Evolutionary conservation across 1,284 basidiomycete genomes (phyloP), one percentile per base, ranked within the genome.

Genomic region (Coriolopsis trogii): DNA sequence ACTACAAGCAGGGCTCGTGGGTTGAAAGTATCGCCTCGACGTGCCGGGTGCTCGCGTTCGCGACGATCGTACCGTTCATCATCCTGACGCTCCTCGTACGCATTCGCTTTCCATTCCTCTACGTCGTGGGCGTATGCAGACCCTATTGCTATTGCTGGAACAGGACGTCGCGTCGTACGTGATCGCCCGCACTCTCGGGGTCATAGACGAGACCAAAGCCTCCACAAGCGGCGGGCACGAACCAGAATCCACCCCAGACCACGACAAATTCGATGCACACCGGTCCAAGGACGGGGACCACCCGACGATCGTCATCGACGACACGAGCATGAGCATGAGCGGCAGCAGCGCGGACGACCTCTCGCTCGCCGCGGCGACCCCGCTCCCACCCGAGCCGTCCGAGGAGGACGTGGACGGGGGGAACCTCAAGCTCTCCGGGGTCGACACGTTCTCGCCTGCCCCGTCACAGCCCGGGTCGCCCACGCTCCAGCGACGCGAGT

Each of bases 101-200:
- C 49, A 44, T 23, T 16, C 21, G 28, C 25, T 13, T 18, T 33
- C 30, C 40, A n/a, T 41, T 36, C 28, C 23, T 21, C 41, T 41
- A 28, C 23, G 39, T n/a, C 37, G 29, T 18, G 25, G 23, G 31
- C 28, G 33, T 30, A 23, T 6, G 4, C 24, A 25, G 28, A 7
- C 5, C 24, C 20, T 15, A n/a, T 4, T 15, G 2, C 41, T 31
- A 29, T 16, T 8, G 30, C 5, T 34, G 21, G 4, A 38, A 30
- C 60, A 91, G 89, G 89, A 91, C 65, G 81, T 91, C 48, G 75
- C 81, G 6, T 87, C 89, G n/a, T 91, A 91, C 61, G 81, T 83
- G 48, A 86, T 91, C 62, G 89, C 86, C n/a, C 84, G 89, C 52
- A 91, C 88, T 5, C 76, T 91, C 39, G 89, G 89, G 24, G 79